These are phyloP conservation scores for Lichtheimia corymbifera DNA, from an alignment of 371 early-diverging fungal species.

Conservation along the genomic window DNA sequence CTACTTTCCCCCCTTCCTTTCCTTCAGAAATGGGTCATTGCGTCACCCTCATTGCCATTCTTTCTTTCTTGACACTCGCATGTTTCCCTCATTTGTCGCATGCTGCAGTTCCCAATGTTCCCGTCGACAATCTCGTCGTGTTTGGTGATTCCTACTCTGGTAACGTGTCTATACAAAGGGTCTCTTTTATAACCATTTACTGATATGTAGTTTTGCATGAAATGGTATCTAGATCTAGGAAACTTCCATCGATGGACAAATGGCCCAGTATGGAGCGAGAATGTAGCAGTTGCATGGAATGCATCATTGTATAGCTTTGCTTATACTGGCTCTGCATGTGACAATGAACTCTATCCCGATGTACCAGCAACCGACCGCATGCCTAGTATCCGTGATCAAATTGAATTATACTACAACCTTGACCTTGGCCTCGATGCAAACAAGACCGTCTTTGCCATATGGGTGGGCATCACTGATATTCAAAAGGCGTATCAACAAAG, in stretches of 20 bases:
- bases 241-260: slow-evolving; percentile 41
- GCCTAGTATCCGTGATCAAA: slow-evolving; percentile 46
- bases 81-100: neutral
- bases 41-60: slow-evolving; percentile 3
- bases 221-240: slow-evolving; percentile 27
- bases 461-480: slow-evolving; percentile 47
- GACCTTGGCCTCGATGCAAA: slow-evolving; percentile 28
- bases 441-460: slow-evolving; percentile 51
- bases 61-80: slow-evolving; percentile 2
- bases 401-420: slow-evolving; percentile 39
- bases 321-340: slow-evolving; percentile 45
- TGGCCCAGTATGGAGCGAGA: slow-evolving; percentile 50
- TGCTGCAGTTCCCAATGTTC: slow-evolving; percentile 10
- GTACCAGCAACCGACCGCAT: slow-evolving; percentile 18
- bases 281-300: slow-evolving; percentile 46
- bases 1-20: slow-evolving; percentile 4
- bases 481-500: slow-evolving; percentile 19
- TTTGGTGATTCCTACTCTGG: slow-evolving; percentile 56
- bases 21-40: neutral
- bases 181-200: neutral
- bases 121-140: slow-evolving; percentile 34
- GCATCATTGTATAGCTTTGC: slow-evolving; percentile 43
- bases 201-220: neutral
- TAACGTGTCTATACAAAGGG: slow-evolving; percentile 5
- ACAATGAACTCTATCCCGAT: slow-evolving; percentile 29